phyloP scores from a whole-genome alignment of 345 rosid species.

The Luvunga scandens region DNA sequence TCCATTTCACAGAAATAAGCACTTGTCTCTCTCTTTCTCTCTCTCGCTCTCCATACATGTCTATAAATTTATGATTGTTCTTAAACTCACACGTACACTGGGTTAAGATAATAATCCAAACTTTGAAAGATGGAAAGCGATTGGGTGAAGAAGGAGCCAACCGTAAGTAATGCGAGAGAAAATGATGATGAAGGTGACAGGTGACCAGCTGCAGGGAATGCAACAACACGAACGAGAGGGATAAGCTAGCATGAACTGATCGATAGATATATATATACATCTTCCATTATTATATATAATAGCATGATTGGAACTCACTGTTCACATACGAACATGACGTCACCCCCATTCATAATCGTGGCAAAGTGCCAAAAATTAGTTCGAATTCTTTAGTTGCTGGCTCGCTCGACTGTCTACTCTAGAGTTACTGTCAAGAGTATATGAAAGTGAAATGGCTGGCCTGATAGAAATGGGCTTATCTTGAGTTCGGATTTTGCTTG shows the following conservation, averaged over 20 bases:
- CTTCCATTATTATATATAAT: too few relatives aligned
- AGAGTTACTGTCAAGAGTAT: too few relatives aligned
- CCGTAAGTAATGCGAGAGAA: background rate
- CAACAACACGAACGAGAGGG: background rate
- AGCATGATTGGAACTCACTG: conserved; percentile 32
- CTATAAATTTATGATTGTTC: background rate
- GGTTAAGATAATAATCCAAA: background rate
- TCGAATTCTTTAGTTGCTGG: too few relatives aligned
- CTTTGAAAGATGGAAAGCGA: background rate
- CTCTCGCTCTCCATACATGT: too few relatives aligned
- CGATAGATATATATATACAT: too few relatives aligned
- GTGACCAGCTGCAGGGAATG: conserved; percentile 13
- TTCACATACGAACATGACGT: conserved; percentile 22
- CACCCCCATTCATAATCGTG: background rate
- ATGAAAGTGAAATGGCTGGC: conserved; percentile 24
- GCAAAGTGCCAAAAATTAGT: background rate
- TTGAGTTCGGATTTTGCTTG: background rate
- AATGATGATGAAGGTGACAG: conserved; percentile 17
- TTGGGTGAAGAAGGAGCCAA: background rate
- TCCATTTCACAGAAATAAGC: background rate
- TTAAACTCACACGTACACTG: background rate
- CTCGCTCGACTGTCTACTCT: too few relatives aligned
- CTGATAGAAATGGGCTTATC: background rate
- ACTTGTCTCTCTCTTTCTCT: background rate
- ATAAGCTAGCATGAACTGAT: background rate